Base-by-base conservation (phyloP, 306 rosid species). In the Neltuma alba region DNA sequence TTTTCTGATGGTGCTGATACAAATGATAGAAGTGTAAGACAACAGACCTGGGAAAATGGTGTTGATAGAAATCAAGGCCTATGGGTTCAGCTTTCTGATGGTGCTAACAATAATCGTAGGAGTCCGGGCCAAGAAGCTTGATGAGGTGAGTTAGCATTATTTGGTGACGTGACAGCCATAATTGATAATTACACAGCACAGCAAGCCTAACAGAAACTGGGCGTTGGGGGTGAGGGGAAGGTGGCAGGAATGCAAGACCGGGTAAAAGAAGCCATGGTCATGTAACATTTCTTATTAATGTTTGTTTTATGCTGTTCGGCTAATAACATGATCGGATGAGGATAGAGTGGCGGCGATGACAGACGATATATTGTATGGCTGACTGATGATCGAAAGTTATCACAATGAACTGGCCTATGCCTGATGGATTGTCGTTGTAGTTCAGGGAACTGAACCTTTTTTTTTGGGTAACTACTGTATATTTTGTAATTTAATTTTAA, bases 1-100 rank as follows among this genome's bases (percentile, higher is more conserved):
- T 92, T 91, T 68, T 95, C 97, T 6, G 99, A 95, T 42, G 99
- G 99, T 1, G 99, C 89, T 62, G 95, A 95, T 72, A 89, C 97
- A 44, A 92, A 87, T 63, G 99, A 93, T 63, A 81, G 91, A 78
- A 90, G 94, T 61, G 90, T 89, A 58, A 89, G 97, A 85, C 99
- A 94, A 83, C 89, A 84, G 81, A 90, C 93, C 74, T 90, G 97
- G 97, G 93, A 92, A 72, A 91, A 94, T 70, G 96, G 91, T 42
- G 91, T 76, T 34, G 96, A 91, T 57, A 77, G 90, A 83, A 85
- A 86, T 81, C 92, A 85, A 79, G 89, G 83, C 83, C 75, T 89
- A 82, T 92, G 98, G 96, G 91, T 80, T 73, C 90, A 90, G 80
- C 92, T 88, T 78, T 88, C 95, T 33, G 96, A 94, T 55, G 97